phyloP scores from a whole-genome alignment of 768 basidiomycete genomes.

The Xerocomellus chrysenteron region DNA sequence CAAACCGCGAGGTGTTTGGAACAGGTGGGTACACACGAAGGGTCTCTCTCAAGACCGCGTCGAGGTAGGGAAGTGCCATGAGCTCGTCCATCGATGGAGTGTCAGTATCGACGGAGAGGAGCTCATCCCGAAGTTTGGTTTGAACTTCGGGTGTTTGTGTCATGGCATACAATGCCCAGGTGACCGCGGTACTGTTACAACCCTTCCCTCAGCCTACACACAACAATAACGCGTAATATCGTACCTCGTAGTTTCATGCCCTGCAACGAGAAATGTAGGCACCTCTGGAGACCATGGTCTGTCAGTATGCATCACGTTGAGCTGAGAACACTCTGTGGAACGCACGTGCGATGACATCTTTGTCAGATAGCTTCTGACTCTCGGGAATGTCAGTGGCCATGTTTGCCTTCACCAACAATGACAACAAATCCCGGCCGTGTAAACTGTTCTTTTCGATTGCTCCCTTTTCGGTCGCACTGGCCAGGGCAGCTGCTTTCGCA shows the following conservation, averaged over 20 bases:
- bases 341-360: constrained; percentile 59
- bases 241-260: constrained; percentile 58
- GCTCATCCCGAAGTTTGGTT: constrained; percentile 56
- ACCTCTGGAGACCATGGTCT: constrained; percentile 42
- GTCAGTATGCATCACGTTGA: background rate
- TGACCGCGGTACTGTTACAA: constrained; percentile 36
- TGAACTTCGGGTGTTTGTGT: constrained; percentile 49
- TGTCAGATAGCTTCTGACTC: constrained; percentile 55
- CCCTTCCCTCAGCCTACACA: background rate
- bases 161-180: constrained; percentile 62
- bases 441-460: constrained; percentile 36
- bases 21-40: constrained; percentile 58
- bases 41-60: constrained; percentile 59
- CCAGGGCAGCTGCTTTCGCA: constrained; percentile 44
- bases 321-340: background rate
- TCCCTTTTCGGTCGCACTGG: constrained; percentile 20
- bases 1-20: constrained; percentile 40
- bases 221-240: background rate
- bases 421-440: constrained; percentile 51
- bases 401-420: constrained; percentile 43
- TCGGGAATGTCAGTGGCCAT: constrained; percentile 58
- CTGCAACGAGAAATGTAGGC: constrained; percentile 59
- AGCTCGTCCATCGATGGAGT: constrained; percentile 70
- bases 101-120: constrained; percentile 49
- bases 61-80: constrained; percentile 66